These are phyloP conservation scores for Tetracladium maxilliforme DNA, from an alignment of 2,329 filamentous ascomycete genomes.

Conservation along the genomic window DNA sequence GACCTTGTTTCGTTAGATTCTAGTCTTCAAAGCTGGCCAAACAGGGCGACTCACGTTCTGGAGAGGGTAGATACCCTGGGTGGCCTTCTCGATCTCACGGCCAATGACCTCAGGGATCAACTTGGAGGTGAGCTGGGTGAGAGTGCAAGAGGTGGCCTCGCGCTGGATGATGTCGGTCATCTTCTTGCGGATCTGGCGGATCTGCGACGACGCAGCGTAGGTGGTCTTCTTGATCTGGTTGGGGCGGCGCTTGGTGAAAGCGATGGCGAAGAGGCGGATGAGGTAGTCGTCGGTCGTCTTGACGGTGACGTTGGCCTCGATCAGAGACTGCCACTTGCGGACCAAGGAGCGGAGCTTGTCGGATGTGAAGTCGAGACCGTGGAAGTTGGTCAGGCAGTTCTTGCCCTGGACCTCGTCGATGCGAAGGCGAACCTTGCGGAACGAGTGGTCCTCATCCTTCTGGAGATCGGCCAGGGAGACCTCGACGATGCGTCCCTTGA, in stretches of 20 bases:
- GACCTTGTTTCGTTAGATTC: slow-evolving; percentile 52
- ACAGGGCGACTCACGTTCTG: slow-evolving; percentile 63
- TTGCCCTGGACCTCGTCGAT: slow-evolving; percentile 99
- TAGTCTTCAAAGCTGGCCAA: slow-evolving; percentile 12
- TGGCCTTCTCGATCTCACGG: slow-evolving; percentile 98
- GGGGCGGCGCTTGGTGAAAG: slow-evolving; percentile 96
- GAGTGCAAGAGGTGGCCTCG: slow-evolving; percentile 86
- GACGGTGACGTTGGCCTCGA: slow-evolving; percentile 99
- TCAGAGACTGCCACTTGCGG: slow-evolving; percentile 98
- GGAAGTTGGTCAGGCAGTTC: slow-evolving; percentile 99
- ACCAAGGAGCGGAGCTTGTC: slow-evolving; percentile 99
- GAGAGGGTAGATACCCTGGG: slow-evolving; percentile 98
- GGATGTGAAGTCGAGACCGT: slow-evolving; percentile 99
- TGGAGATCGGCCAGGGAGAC: slow-evolving; percentile 97
- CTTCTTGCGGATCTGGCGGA: slow-evolving; percentile 97
- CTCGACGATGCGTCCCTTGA: slow-evolving; percentile 98
- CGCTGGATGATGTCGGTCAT: slow-evolving; percentile 98
- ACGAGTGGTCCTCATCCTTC: slow-evolving; percentile 99
- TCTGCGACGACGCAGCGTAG: slow-evolving; percentile 93
- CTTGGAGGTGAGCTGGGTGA: slow-evolving; percentile 95
- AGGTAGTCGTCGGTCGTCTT: slow-evolving; percentile 99
- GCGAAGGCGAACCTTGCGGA: slow-evolving; percentile 98
- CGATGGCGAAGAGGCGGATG: slow-evolving; percentile 95
- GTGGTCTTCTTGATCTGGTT: slow-evolving; percentile 99
- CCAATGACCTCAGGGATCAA: slow-evolving; percentile 99